Conservation (phyloP, 768 basidiomycete species). For the Cystobasidium ongulense region DNA sequence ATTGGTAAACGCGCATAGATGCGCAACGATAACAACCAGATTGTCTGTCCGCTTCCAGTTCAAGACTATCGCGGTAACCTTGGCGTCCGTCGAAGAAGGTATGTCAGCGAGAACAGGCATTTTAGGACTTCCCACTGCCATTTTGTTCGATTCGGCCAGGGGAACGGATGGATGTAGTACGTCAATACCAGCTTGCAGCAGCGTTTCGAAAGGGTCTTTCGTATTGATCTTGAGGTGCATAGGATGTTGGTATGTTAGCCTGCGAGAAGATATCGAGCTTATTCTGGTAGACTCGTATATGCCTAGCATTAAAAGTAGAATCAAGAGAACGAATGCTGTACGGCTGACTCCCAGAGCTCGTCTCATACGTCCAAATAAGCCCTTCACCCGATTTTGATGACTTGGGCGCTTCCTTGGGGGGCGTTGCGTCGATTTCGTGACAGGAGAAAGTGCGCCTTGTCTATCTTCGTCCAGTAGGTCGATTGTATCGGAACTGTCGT, state of each 20-base stretch:
- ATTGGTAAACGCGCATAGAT: slow-evolving; percentile 35
- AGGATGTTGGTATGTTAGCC: neutral
- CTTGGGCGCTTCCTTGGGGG: neutral
- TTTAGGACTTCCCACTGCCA: neutral
- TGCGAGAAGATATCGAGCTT: neutral
- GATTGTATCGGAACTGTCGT: slow-evolving; percentile 1
- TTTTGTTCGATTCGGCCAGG: neutral
- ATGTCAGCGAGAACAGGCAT: slow-evolving; percentile 15
- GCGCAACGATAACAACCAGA: slow-evolving; percentile 52
- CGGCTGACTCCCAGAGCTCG: slow-evolving; percentile 1
- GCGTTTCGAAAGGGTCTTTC: slow-evolving; percentile 10
- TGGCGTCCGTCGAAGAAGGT: neutral
- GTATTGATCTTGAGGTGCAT: neutral
- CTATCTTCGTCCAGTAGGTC: slow-evolving; percentile 17
- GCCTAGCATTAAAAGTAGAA: neutral
- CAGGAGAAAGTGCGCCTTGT: neutral
- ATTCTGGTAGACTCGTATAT: neutral
- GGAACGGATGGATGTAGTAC: neutral
- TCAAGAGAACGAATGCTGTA: neutral
- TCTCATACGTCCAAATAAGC: neutral
- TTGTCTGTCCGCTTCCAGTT: slow-evolving; percentile 64
- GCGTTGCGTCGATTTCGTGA: neutral
- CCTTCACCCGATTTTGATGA: neutral
- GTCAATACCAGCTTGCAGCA: slow-evolving; percentile 6
- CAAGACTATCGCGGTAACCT: slow-evolving; percentile 46